Conservation (phyloP, 805 yeast genomes). For the Teunomyces panamensis region DNA sequence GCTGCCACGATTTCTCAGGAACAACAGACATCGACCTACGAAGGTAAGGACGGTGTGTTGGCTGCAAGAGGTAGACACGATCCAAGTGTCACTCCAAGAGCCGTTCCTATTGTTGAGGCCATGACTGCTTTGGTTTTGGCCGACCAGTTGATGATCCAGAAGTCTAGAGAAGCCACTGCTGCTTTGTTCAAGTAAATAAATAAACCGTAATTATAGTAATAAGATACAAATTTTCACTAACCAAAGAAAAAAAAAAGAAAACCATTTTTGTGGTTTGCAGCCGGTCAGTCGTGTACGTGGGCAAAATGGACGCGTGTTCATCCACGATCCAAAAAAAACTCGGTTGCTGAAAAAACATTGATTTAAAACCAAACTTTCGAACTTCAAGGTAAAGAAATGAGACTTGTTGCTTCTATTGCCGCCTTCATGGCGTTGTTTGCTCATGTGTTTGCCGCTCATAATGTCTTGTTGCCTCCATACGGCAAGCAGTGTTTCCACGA, state of each 20-base stretch:
- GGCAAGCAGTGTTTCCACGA: slow-evolving; percentile 91
- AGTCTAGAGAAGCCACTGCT: slow-evolving; percentile 59
- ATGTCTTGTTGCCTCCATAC: slow-evolving; percentile 75
- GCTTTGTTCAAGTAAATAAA: slow-evolving; percentile 9
- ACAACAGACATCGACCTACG: slow-evolving; percentile 84
- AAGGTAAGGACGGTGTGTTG: slow-evolving; percentile 80
- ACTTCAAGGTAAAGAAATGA: slow-evolving; percentile 2
- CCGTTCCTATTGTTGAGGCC: slow-evolving; percentile 97
- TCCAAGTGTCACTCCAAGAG: slow-evolving; percentile 97
- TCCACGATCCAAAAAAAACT: not conserved
- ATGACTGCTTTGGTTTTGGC: slow-evolving; percentile 95
- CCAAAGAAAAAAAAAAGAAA: too few relatives aligned
- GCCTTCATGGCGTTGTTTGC: slow-evolving; percentile 3
- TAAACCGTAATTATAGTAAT: not conserved
- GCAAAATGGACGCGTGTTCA: slow-evolving; percentile 3
- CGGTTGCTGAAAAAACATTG: not conserved
- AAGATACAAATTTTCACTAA: not conserved
- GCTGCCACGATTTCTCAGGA: slow-evolving; percentile 97
- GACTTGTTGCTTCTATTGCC: slow-evolving; percentile 2
- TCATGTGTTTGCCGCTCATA: slow-evolving; percentile 53
- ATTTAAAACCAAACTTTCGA: not conserved
- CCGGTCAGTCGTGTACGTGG: not conserved
- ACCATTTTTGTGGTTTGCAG: too few relatives aligned
- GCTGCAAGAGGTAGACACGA: slow-evolving; percentile 99
- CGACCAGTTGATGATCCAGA: slow-evolving; percentile 81